Base-by-base conservation (phyloP, 2,329 filamentous ascomycete species). In the Esteya vermicola region DNA sequence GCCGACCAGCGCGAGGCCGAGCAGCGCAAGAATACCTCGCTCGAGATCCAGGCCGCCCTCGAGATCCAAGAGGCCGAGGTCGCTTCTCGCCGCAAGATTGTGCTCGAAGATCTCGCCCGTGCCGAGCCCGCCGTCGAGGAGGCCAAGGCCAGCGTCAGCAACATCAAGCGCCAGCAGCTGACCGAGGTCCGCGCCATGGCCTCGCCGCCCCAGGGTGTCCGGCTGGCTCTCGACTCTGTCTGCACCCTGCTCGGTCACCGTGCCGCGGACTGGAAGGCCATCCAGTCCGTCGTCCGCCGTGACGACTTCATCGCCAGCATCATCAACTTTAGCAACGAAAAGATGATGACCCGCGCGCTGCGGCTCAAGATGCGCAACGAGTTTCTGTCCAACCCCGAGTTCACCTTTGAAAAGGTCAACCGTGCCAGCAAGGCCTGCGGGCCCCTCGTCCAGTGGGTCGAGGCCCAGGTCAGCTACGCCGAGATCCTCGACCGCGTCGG, bases 281-380 rank as follows among this genome's bases (percentile, higher is more conserved):
- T 96, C 44, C 83, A 93, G 57, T 79, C 73, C 39, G 82, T 96
- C 46, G 78, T 98, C 44, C 84, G 89, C 52, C 77, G 78, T 42
- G 91, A 96, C 53, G 89, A 96, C 55, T 98, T 98, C 61, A 96
- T 98, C 60, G 84, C 86, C 36, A 95, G 85, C 61, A 98, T 98
- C 53, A 83, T 96, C 58, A 86, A 85, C 58, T 98, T 95, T 55
- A 84, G 95, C 65, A 98, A 95, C 54, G 88, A 91, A 60, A 79
- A 70, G 56, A 81, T 91, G 59, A 96, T 98, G 89, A 98, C 89
- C 14, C 81, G 77, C 52, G 63, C 65, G 21, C 70, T 91, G 49
- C 75, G 91, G 37, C 67, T 75, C 50, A 93, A 85, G 68, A 96
- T 98, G 89, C 79, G 83, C 52, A 84, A 80, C 44, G 86, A 95